phyloP scores from a whole-genome alignment of 768 basidiomycete genomes.

The Sarcodon sp. region DNA sequence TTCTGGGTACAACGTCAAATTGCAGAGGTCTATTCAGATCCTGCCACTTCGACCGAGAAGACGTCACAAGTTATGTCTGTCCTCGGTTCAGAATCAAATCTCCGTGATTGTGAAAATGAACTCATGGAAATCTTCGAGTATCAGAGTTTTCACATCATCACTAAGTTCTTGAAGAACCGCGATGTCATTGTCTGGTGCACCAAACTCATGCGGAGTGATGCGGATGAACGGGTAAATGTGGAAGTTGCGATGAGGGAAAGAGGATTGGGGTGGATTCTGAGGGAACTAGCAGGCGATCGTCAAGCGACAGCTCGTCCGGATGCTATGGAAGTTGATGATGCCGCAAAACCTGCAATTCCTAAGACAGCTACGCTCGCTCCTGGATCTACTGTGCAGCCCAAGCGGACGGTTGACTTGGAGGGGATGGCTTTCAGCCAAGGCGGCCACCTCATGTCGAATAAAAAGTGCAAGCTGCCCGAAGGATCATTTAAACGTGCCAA shows the following conservation, averaged over 20 bases:
- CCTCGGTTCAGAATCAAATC: slow-evolving; percentile 74
- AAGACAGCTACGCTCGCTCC: slow-evolving; percentile 82
- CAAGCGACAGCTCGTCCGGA: slow-evolving; percentile 42
- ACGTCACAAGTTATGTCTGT: slow-evolving; percentile 73
- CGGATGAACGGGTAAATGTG: slow-evolving; percentile 81
- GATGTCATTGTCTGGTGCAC: slow-evolving; percentile 98
- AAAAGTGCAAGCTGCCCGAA: slow-evolving; percentile 94
- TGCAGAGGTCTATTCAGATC: slow-evolving; percentile 83
- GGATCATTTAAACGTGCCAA: slow-evolving; percentile 94
- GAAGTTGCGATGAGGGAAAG: slow-evolving; percentile 99
- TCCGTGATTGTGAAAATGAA: slow-evolving; percentile 90
- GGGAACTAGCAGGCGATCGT: slow-evolving; percentile 77
- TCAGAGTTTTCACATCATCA: slow-evolving; percentile 80
- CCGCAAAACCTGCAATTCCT: slow-evolving; percentile 37
- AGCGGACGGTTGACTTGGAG: slow-evolving; percentile 78
- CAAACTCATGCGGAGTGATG: slow-evolving; percentile 80
- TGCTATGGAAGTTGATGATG: slow-evolving; percentile 73
- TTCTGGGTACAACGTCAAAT: slow-evolving; percentile 99
- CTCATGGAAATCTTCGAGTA: slow-evolving; percentile 97
- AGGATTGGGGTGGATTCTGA: slow-evolving; percentile 90
- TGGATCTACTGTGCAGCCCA: slow-evolving; percentile 79
- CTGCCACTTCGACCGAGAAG: slow-evolving; percentile 89
- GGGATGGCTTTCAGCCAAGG: slow-evolving; percentile 95
- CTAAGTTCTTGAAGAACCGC: slow-evolving; percentile 86
- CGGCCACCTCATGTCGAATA: slow-evolving; percentile 96